These are phyloP conservation scores for Ciborinia camelliae DNA, from an alignment of 2,329 filamentous ascomycete genomes.

Conservation along the genomic window DNA sequence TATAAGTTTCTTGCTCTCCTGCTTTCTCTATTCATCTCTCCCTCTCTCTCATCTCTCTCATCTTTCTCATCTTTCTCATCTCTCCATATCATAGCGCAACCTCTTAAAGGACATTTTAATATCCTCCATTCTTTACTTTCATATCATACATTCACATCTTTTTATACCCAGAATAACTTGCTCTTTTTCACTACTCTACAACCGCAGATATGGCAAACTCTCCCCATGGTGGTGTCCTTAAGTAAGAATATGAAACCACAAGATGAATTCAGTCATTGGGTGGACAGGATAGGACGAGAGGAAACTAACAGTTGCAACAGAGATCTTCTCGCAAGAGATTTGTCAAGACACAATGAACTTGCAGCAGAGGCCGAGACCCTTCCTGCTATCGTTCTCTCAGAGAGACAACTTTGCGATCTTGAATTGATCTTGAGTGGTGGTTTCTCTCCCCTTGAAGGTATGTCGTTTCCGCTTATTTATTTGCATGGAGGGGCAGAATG, in stretches of 20 bases:
- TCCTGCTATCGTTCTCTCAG: slow-evolving; percentile 77
- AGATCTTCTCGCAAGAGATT: slow-evolving; percentile 91
- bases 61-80: slow-evolving; percentile 19
- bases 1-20: not conserved
- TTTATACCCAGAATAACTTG: not conserved
- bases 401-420: slow-evolving; percentile 96
- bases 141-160: not conserved
- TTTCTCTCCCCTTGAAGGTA: slow-evolving; percentile 96
- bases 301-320: slow-evolving; percentile 25
- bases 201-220: slow-evolving; percentile 58
- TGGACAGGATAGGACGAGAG: not conserved
- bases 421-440: slow-evolving; percentile 96
- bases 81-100: not conserved
- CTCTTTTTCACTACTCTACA: not conserved
- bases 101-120: not conserved
- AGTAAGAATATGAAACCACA: slow-evolving; percentile 45
- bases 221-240: slow-evolving; percentile 89
- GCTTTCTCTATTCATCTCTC: not conserved
- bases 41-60: not conserved
- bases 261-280: not conserved
- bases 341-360: slow-evolving; percentile 76
- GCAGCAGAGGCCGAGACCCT: slow-evolving; percentile 79
- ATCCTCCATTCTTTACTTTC: slow-evolving; percentile 10
- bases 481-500: slow-evolving; percentile 29
- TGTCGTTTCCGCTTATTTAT: slow-evolving; percentile 33